phyloP scores from a whole-genome alignment of 192 early-diverging fungal species.

The Podila minutissima region DNA sequence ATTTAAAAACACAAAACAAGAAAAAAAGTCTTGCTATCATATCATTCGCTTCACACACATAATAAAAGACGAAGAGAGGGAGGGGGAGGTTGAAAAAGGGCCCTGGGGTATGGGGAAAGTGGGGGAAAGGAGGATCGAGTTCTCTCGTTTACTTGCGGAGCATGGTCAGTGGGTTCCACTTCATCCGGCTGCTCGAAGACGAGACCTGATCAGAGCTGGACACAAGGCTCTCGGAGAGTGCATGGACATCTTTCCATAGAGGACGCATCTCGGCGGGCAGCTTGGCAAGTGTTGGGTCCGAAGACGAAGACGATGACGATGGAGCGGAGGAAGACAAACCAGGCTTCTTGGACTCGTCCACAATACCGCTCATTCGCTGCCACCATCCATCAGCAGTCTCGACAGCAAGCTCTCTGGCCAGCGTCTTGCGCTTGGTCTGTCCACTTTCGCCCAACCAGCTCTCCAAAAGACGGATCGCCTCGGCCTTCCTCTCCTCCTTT shows the following conservation, averaged over 20 bases:
- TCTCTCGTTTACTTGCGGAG: constrained; percentile 31
- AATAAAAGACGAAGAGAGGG: not conserved
- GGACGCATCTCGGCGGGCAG: constrained; percentile 31
- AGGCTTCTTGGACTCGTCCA: constrained; percentile 1
- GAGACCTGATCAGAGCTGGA: constrained; percentile 23
- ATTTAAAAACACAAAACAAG: not conserved
- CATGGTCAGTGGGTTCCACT: constrained; percentile 33
- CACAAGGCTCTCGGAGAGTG: constrained; percentile 14
- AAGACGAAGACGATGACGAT: not conserved
- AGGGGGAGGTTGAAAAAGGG: not conserved
- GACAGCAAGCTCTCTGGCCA: constrained; percentile 13
- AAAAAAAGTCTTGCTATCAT: not conserved
- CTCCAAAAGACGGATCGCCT: constrained; percentile 37
- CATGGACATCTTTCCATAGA: constrained; percentile 25
- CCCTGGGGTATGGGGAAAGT: not conserved
- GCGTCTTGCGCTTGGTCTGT: constrained; percentile 27
- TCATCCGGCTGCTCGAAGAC: constrained; percentile 16
- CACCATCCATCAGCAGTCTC: constrained; percentile 33
- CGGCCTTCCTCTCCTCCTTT: constrained; percentile 44
- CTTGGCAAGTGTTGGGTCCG: not conserved
- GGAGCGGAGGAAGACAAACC: not conserved
- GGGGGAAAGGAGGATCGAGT: not conserved
- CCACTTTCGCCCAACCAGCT: constrained; percentile 37
- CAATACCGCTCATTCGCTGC: constrained; percentile 43
- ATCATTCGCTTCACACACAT: constrained; percentile 2